Conservation (phyloP, 169 alveolate species). For the Toxoplasma gondii region DNA sequence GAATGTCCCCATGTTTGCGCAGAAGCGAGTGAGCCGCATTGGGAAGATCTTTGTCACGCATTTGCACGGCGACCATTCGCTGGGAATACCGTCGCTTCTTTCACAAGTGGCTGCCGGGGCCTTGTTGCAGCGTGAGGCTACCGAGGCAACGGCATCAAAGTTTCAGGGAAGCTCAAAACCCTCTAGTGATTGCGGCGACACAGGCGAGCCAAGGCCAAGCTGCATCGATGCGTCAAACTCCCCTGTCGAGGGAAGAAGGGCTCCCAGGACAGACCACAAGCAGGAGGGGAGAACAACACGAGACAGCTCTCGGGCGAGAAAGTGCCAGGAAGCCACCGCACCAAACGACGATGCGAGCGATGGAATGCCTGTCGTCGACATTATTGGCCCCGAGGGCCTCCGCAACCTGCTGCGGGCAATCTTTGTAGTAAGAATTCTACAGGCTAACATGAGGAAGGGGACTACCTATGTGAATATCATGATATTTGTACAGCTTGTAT, state of each 20-base stretch:
- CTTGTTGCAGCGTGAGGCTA: not conserved
- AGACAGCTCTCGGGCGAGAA: not conserved
- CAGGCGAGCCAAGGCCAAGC: not conserved
- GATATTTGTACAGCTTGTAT: not conserved
- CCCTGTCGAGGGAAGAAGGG: not conserved
- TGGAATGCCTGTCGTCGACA: constrained; percentile 58
- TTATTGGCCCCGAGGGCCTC: constrained; percentile 84
- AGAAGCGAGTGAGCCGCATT: constrained; percentile 67
- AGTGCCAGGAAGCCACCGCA: not conserved
- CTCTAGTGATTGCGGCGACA: not conserved
- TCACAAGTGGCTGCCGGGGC: constrained; percentile 69
- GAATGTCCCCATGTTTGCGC: not conserved
- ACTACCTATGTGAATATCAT: not conserved
- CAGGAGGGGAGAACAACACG: not conserved
- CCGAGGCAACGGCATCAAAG: not conserved
- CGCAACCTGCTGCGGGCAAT: constrained; percentile 65
- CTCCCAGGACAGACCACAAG: not conserved
- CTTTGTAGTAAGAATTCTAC: constrained; percentile 56
- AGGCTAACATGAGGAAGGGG: not conserved
- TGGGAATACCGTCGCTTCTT: constrained; percentile 80
- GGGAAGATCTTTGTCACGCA: constrained; percentile 81
- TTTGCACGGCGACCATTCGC: constrained; percentile 87
- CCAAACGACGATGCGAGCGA: not conserved
- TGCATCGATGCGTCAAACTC: not conserved
- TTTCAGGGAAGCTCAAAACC: not conserved